Conservation (phyloP, 2,329 filamentous ascomycete species). For the Davidsoniella neocaledoniae region DNA sequence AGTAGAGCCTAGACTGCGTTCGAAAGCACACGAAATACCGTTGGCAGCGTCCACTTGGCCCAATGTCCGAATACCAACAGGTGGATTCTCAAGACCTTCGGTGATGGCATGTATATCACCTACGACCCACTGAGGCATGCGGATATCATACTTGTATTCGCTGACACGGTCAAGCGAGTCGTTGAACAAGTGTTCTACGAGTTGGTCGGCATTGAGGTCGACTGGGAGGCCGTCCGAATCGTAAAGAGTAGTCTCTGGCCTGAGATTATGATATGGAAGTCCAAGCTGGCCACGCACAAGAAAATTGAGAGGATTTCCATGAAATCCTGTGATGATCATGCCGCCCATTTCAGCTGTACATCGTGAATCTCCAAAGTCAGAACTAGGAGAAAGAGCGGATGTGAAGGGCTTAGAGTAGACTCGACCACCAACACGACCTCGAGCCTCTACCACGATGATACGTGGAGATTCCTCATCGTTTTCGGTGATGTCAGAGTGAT, state of each 20-base stretch:
- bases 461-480: conserved; percentile 51
- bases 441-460: conserved; percentile 71
- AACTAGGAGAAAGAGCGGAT: conserved; percentile 35
- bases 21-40: not conserved
- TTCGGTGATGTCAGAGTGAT: conserved; percentile 48
- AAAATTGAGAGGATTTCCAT: conserved; percentile 86
- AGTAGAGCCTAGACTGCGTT: conserved; percentile 2
- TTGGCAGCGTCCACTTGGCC: conserved; percentile 50
- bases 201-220: conserved; percentile 57
- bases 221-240: conserved; percentile 67
- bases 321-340: conserved; percentile 95
- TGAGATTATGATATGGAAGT: conserved; percentile 68
- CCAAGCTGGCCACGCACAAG: conserved; percentile 82
- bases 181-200: conserved; percentile 86
- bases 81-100: conserved; percentile 59
- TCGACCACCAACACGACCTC: conserved; percentile 73
- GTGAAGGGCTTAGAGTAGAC: conserved; percentile 67
- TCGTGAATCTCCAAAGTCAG: conserved; percentile 34
- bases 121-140: conserved; percentile 53
- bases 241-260: conserved; percentile 72
- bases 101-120: conserved; percentile 72
- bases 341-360: conserved; percentile 93
- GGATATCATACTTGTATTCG: conserved; percentile 68
- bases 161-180: conserved; percentile 86
- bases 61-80: conserved; percentile 35